Base-by-base conservation (phyloP, 495 filamentous ascomycete genomes). In the Penicillium argentinense region DNA sequence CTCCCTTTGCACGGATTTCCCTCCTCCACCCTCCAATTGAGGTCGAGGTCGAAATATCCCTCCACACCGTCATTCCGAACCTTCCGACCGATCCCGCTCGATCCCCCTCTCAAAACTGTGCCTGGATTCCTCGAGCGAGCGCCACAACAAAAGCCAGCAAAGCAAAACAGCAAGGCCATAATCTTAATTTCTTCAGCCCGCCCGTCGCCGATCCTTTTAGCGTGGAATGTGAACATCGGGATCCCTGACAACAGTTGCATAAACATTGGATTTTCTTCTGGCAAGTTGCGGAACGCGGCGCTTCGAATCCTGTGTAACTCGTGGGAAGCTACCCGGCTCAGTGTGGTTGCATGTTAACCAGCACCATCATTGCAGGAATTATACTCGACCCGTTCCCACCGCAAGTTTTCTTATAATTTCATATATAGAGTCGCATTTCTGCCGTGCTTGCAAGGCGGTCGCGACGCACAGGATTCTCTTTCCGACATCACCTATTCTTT, bases 71-170 rank as follows among this genome's bases (percentile, higher is more conserved):
- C 13, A 2, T 33, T 28, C 13, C 26, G 17, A 21, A 22, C 39
- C 17, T 29, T 9, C 40, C 26, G 25, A 29, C 16, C 28, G 19
- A 29, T 22, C 8, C 19, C 38, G 9, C 4, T 7, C 14, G 4
- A 6, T n/a, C 29, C 23, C 9, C 39, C n/a, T n/a, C n/a, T n/a
- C n/a, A n/a, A 26, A 36, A 9, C 33, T n/a, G 28, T 36, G 33
- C 33, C 34, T 41, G 33, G 29, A 51, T 41, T 56, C 34, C 52
- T 13, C 12, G n/a, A 16, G 21, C 30, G 46, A n/a, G 41, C 43
- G 48, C 53, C 53, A 56, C 53, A 47, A 51, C 25, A 45, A 25
- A 34, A 16, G 21, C 30, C 41, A n/a, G 41, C 43, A 44, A 47
- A 47, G 51, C 53, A 47, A 51, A 24, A 45, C 19, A 34, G 6